Evolutionary conservation across 805 yeast species (phyloP).

Genomic region (Sugiyamaella chiloensis): DNA sequence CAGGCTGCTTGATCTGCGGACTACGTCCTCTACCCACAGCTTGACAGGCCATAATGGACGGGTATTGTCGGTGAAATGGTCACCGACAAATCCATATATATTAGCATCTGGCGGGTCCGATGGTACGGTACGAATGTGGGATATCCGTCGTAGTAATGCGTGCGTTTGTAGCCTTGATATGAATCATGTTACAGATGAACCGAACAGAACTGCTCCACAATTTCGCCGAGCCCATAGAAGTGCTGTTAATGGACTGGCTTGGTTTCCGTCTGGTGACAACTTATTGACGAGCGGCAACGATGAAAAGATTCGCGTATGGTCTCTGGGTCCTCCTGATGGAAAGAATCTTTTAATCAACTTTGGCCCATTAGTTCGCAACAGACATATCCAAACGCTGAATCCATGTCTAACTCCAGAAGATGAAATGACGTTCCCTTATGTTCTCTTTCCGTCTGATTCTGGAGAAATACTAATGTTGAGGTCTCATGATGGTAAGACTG

Average conservation of each 20-base stretch:
- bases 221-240: constrained; percentile 65
- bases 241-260: constrained; percentile 72
- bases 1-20: constrained; percentile 68
- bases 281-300: constrained; percentile 73
- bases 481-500: constrained; percentile 58
- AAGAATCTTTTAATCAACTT: constrained; percentile 65
- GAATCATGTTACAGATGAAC: constrained; percentile 40
- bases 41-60: constrained; percentile 58
- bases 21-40: constrained; percentile 71
- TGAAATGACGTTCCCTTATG: constrained; percentile 55
- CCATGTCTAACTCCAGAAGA: constrained; percentile 48
- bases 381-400: constrained; percentile 53
- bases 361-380: constrained; percentile 74
- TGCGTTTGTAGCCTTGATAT: constrained; percentile 64
- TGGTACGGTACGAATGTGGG: constrained; percentile 85
- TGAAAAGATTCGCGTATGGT: constrained; percentile 80
- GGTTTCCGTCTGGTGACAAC: constrained; percentile 65
- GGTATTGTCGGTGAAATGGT: constrained; percentile 66
- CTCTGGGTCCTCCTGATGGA: constrained; percentile 49
- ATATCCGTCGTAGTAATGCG: constrained; percentile 63
- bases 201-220: constrained; percentile 29
- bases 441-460: constrained; percentile 71
- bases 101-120: constrained; percentile 79
- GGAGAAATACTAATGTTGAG: constrained; percentile 65
- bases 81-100: constrained; percentile 57